These are phyloP conservation scores for Rhododendron henanense DNA, from an alignment of 148 eudicot genomes.

Conservation along the genomic window DNA sequence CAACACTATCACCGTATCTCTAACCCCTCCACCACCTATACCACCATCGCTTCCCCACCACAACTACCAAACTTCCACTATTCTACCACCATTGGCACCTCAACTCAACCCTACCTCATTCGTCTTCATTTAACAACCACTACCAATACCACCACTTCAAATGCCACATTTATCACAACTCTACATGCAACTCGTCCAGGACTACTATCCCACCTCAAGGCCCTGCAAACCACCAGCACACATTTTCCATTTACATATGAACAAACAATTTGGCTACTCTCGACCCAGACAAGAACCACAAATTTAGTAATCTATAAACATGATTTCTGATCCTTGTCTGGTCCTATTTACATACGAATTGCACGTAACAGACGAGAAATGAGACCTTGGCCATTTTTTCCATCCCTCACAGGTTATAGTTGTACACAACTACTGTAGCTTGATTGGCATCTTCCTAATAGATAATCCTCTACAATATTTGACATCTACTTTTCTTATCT, in stretches of 20 bases:
- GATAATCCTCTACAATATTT: not conserved
- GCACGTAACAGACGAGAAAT: not conserved
- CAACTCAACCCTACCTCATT: too few relatives aligned
- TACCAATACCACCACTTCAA: too few relatives aligned
- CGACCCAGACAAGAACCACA: not conserved
- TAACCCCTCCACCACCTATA: too few relatives aligned
- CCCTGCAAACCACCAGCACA: constrained; percentile 6
- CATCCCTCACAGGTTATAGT: not conserved
- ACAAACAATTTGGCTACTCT: not conserved
- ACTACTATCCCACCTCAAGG: not conserved
- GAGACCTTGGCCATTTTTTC: not conserved
- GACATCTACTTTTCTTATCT: not conserved
- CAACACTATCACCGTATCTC: too few relatives aligned
- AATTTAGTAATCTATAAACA: not conserved
- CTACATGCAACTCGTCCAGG: too few relatives aligned
- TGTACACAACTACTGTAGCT: not conserved
- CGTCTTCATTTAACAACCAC: too few relatives aligned
- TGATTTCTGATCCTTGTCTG: not conserved
- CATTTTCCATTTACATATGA: not conserved
- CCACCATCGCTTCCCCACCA: too few relatives aligned
- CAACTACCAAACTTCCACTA: too few relatives aligned
- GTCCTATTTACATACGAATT: not conserved
- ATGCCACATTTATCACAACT: too few relatives aligned
- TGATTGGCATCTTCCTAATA: not conserved
- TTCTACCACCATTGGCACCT: too few relatives aligned